Conservation (phyloP, 2,329 filamentous ascomycete species). For the Chaetothyriales sp. region DNA sequence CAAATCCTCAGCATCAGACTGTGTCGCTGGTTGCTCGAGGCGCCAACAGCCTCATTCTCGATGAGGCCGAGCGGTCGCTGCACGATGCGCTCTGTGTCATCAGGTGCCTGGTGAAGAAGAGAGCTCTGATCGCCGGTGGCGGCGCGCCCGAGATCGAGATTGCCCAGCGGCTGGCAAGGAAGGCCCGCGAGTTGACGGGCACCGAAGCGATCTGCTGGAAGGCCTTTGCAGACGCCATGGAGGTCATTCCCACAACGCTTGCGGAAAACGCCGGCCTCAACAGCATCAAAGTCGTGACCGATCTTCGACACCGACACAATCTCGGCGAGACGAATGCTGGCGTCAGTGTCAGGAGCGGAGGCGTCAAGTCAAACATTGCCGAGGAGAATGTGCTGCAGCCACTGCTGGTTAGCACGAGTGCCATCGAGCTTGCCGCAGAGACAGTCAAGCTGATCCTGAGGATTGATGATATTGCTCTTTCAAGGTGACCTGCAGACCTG, state of each 20-base stretch:
- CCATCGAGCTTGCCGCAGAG: slow-evolving; percentile 91
- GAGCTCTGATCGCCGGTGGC: slow-evolving; percentile 93
- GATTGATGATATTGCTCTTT: slow-evolving; percentile 53
- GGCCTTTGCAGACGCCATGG: slow-evolving; percentile 93
- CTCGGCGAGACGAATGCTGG: slow-evolving; percentile 91
- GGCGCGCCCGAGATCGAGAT: slow-evolving; percentile 96
- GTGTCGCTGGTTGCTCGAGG: slow-evolving; percentile 90
- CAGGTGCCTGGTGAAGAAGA: slow-evolving; percentile 96
- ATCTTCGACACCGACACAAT: slow-evolving; percentile 84
- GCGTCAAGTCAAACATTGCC: slow-evolving; percentile 91
- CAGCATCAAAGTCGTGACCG: slow-evolving; percentile 97
- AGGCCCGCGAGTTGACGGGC: slow-evolving; percentile 68
- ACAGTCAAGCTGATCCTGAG: slow-evolving; percentile 89
- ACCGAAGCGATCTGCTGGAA: slow-evolving; percentile 99
- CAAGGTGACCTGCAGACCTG: slow-evolving; percentile 26
- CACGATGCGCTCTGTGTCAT: slow-evolving; percentile 98
- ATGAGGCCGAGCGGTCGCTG: slow-evolving; percentile 90
- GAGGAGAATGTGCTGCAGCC: slow-evolving; percentile 97
- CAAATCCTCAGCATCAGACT: slow-evolving; percentile 50
- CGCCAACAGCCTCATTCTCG: slow-evolving; percentile 84
- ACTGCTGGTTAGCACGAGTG: slow-evolving; percentile 88
- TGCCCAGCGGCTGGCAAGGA: slow-evolving; percentile 68
- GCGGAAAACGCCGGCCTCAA: slow-evolving; percentile 96
- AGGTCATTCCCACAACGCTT: slow-evolving; percentile 90
- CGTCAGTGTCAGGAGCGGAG: slow-evolving; percentile 94